Conservation (phyloP, 495 filamentous ascomycete genomes). For the Wilcoxina mikolae region DNA sequence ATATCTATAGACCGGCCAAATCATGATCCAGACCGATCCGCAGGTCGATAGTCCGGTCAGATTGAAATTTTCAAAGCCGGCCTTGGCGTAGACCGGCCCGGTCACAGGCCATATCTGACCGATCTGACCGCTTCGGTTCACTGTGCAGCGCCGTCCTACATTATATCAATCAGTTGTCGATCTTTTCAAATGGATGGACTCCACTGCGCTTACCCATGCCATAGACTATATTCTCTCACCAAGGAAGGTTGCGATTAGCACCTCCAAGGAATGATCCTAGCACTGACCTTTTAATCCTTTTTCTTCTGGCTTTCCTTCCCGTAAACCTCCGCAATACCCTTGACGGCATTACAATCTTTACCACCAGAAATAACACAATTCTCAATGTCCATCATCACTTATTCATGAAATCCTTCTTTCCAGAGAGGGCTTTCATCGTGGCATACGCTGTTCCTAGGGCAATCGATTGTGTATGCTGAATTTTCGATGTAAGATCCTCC, state of each 20-base stretch:
- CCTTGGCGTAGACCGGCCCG: too few species aligned
- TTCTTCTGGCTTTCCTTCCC: neutral
- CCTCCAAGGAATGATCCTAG: neutral
- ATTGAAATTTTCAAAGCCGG: too few species aligned
- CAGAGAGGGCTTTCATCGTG: constrained; percentile 3
- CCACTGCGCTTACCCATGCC: neutral
- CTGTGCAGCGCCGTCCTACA: too few species aligned
- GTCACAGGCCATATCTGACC: too few species aligned
- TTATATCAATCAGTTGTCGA: constrained; percentile 1
- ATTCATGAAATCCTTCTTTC: neutral
- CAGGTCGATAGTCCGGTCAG: too few species aligned
- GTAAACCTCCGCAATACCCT: neutral
- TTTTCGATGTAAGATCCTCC: neutral
- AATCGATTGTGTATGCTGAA: constrained; percentile 2
- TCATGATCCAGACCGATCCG: too few species aligned
- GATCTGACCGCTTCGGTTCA: too few species aligned
- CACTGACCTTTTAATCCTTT: neutral
- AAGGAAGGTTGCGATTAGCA: neutral
- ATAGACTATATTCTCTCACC: neutral
- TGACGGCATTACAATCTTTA: neutral
- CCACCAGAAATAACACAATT: neutral
- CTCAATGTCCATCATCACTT: neutral
- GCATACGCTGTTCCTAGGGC: neutral
- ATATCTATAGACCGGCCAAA: too few species aligned
- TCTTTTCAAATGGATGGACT: constrained; percentile 5